Conservation (phyloP, 2,329 filamentous ascomycete genomes). For the Neurospora sp. region DNA sequence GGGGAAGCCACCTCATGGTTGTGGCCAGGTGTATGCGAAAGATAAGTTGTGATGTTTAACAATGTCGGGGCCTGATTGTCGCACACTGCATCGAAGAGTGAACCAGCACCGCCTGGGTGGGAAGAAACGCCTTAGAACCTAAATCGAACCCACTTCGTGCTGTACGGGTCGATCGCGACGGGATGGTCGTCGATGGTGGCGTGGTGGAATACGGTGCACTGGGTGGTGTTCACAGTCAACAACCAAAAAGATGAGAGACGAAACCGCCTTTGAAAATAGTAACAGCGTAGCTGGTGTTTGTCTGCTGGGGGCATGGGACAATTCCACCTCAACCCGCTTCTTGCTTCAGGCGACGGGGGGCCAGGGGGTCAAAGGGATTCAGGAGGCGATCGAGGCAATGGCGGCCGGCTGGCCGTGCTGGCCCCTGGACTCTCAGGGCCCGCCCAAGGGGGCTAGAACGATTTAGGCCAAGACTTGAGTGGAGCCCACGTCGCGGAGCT, state of each 20-base stretch:
- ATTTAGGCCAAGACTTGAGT: neutral
- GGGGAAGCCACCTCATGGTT: slow-evolving; percentile 36
- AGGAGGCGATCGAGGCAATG: neutral
- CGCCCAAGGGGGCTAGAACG: neutral
- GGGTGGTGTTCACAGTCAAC: neutral
- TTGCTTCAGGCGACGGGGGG: neutral
- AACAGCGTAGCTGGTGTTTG: neutral
- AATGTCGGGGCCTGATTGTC: neutral
- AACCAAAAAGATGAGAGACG: neutral
- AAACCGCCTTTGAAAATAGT: neutral
- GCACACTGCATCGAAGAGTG: neutral
- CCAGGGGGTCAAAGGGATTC: neutral
- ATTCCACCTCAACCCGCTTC: neutral
- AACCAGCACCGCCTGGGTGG: neutral
- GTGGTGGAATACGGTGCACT: neutral
- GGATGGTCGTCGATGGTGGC: neutral
- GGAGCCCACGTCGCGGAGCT: neutral
- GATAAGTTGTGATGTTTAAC: neutral
- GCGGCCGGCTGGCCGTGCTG: neutral
- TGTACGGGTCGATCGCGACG: neutral
- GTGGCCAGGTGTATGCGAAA: neutral
- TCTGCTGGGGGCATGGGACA: neutral
- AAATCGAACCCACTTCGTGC: neutral
- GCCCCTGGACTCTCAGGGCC: neutral
- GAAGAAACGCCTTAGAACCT: neutral